A percentile compares a stretch with the other conserved stretches of the same genome.
phyloP scores from a whole-genome alignment of 768 basidiomycete species.

The Kwoniella mangroviensis region DNA sequence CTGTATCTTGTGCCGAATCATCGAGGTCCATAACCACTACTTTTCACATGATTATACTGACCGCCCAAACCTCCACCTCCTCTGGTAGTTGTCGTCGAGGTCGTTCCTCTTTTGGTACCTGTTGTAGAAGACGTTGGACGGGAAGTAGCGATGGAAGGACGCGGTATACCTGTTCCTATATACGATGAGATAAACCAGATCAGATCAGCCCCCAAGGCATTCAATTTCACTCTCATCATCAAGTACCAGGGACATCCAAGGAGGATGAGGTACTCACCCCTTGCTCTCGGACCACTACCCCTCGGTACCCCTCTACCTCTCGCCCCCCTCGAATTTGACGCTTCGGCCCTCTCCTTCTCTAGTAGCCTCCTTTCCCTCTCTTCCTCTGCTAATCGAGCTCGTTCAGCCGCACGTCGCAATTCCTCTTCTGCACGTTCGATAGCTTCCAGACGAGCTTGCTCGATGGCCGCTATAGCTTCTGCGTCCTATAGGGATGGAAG shows the following conservation, averaged over 20 bases:
- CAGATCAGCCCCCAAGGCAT: too few species aligned
- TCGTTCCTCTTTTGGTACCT: constrained; percentile 12
- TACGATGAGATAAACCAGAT: background rate
- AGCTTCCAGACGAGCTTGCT: constrained; percentile 15
- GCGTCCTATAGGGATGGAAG: constrained; percentile 19
- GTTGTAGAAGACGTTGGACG: constrained; percentile 10
- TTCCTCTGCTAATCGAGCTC: constrained; percentile 29
- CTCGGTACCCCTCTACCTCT: constrained; percentile 11
- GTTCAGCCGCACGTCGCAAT: constrained; percentile 25
- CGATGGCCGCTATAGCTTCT: constrained; percentile 9
- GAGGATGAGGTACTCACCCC: constrained; percentile 23
- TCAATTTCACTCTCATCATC: background rate
- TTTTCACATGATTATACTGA: constrained; percentile 47
- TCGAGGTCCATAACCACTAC: constrained; percentile 52
- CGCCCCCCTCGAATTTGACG: constrained; percentile 21
- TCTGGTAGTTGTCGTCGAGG: constrained; percentile 14
- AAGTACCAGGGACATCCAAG: background rate
- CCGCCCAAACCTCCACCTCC: constrained; percentile 34
- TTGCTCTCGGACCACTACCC: constrained; percentile 6
- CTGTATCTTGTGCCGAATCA: background rate
- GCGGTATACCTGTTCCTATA: constrained; percentile 34
- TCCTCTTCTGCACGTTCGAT: constrained; percentile 27
- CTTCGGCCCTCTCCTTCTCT: constrained; percentile 4
- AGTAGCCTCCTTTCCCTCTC: constrained; percentile 20
- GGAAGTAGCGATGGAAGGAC: constrained; percentile 16